Evolutionary conservation across 257 asterid species (phyloP), one percentile per base, ranked within the genome.

Genomic region (Euphrasia confusa): DNA sequence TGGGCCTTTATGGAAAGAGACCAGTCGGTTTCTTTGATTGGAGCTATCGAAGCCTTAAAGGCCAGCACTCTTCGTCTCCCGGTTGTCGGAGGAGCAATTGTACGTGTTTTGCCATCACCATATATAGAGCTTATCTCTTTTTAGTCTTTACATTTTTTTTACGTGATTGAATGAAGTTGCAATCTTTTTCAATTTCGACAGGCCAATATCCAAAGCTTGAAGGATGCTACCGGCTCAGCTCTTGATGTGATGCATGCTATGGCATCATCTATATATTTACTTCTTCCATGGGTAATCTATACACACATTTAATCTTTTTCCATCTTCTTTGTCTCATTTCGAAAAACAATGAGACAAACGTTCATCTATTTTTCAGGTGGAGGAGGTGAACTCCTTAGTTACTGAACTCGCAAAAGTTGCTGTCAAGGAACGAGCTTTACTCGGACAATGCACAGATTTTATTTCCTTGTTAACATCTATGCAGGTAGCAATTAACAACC

Each of bases 41-140:
- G 98, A 64, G 92, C 90, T 56, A 86, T 81, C 59, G 97, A 88
- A 79, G 90, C 97, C 56, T 78, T 92, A 72, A 88, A 74, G 67
- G 97, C 95, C 52, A 88, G 95, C 89, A 88, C 95, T 61, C 88
- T 92, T 58, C 95, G 95, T 42, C 95, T 92, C 61, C 95, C 98
- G 4, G 83, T 84, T 49, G 78, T 76, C 40, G 95, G 83, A 76
- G 92, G 94, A 15, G 57, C 91, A 73, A 73, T 62, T 52, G 98
- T 90, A 88, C 48, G 95, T 5, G 50, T 12, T 45, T 4, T 44
- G 7, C 50, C 50, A 44, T 37, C 12, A 37, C 42, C 42, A 7
- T 37, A 37, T 7, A 37, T 37, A 37, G 42, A 37, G 12, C 12
- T 12, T 11, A 11, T 10, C 50, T 14, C 10, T 14, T 14, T 48